phyloP scores from a whole-genome alignment of 352 stramenopile genomes.

The Peronospora destructor region DNA sequence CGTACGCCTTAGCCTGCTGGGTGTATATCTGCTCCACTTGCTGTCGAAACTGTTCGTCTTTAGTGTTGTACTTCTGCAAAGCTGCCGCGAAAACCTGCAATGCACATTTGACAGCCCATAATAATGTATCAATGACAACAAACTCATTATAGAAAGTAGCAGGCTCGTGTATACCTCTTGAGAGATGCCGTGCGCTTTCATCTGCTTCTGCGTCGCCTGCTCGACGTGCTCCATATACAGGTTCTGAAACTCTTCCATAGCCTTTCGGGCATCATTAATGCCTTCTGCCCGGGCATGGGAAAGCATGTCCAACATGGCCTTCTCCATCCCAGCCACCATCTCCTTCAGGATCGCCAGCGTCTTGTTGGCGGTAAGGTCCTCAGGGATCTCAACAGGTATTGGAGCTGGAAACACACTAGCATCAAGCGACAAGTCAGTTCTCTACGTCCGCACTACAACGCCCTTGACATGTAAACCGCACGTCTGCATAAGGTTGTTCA shows the following conservation, averaged over 20 bases:
- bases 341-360: constrained; percentile 55
- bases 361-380: constrained; percentile 61
- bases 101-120: not conserved
- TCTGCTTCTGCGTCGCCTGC: constrained; percentile 54
- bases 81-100: constrained; percentile 56
- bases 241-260: constrained; percentile 74
- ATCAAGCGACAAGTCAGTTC: constrained; percentile 1
- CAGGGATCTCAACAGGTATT: constrained; percentile 50
- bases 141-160: not conserved
- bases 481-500: constrained; percentile 64
- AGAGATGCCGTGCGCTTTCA: constrained; percentile 58
- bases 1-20: constrained; percentile 61
- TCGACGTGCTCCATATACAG: constrained; percentile 73
- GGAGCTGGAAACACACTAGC: constrained; percentile 53
- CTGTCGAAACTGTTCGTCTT: constrained; percentile 58
- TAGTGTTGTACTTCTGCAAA: constrained; percentile 59
- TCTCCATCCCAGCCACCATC: constrained; percentile 70
- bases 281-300: constrained; percentile 56
- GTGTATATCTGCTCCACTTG: constrained; percentile 67
- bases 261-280: constrained; percentile 58
- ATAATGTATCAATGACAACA: not conserved
- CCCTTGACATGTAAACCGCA: constrained; percentile 15
- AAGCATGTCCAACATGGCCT: constrained; percentile 75
- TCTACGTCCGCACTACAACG: not conserved
- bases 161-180: constrained; percentile 33